A percentile compares a stretch with the other conserved stretches of the same genome.
Conservation (phyloP, 2,329 filamentous ascomycete genomes). For the Aspergillus awamori region DNA sequence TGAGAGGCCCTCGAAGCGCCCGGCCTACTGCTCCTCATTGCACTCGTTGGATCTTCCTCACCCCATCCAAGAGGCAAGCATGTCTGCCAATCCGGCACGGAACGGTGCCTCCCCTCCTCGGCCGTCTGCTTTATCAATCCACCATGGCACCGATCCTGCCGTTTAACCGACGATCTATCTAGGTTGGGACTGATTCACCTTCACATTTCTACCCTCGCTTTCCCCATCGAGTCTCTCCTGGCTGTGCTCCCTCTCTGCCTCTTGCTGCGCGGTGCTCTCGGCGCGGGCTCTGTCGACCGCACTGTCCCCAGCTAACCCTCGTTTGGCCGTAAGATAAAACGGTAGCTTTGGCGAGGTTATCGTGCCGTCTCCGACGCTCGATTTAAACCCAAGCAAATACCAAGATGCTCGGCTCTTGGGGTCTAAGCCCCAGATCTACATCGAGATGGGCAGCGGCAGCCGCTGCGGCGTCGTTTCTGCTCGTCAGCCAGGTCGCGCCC, state of each 20-base stretch:
- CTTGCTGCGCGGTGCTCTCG: constrained; percentile 1
- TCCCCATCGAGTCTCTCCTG: background rate
- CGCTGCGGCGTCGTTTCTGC: constrained; percentile 7
- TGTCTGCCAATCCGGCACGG: constrained; percentile 8
- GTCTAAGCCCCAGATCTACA: constrained; percentile 15
- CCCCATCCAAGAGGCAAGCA: background rate
- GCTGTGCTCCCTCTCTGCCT: background rate
- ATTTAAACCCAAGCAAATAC: background rate
- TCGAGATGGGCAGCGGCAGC: constrained; percentile 23
- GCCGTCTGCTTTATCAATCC: constrained; percentile 5
- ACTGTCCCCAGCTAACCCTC: background rate
- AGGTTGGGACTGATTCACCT: background rate
- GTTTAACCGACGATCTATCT: constrained; percentile 8
- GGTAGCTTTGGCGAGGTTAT: background rate
- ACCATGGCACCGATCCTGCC: constrained; percentile 10
- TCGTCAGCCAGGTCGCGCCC: constrained; percentile 27
- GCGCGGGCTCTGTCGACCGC: constrained; percentile 5
- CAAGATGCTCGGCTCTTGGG: constrained; percentile 27
- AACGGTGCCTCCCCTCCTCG: background rate
- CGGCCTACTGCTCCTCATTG: constrained; percentile 1
- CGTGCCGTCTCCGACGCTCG: background rate
- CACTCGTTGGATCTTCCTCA: background rate
- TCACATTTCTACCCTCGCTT: constrained; percentile 8
- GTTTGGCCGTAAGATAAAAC: constrained; percentile 1
- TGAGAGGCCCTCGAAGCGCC: constrained; percentile 21